Conservation (phyloP, 768 basidiomycete genomes). For the Lactifluus piperatus region DNA sequence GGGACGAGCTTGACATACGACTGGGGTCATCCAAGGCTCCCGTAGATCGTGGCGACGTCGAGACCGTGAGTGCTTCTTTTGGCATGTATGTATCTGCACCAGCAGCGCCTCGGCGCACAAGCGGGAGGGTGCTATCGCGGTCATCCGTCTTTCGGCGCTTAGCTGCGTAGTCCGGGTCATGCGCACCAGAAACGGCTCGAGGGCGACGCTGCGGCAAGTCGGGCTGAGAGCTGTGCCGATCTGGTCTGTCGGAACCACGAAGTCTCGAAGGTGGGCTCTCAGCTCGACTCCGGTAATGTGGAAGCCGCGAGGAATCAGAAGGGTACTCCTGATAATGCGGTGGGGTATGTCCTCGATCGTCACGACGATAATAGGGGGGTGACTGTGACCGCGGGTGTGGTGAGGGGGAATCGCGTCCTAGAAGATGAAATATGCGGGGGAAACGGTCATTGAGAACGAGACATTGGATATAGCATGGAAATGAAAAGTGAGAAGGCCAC, state of each 20-base stretch:
- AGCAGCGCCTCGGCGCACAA: constrained; percentile 7
- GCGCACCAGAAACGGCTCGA: constrained; percentile 5
- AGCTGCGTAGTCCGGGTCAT: constrained; percentile 10
- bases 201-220: constrained; percentile 17
- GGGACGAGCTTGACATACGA: constrained; percentile 19
- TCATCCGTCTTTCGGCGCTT: constrained; percentile 18
- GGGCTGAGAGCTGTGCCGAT: constrained; percentile 6
- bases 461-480: constrained; percentile 14
- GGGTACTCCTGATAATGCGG: constrained; percentile 12
- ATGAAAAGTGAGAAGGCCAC: constrained; percentile 21
- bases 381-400: constrained; percentile 15
- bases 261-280: constrained; percentile 14
- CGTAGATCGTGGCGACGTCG: constrained; percentile 15
- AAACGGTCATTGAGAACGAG: constrained; percentile 20
- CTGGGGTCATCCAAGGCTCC: constrained; percentile 10
- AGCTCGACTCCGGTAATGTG: constrained; percentile 6
- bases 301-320: constrained; percentile 1
- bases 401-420: constrained; percentile 21
- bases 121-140: constrained; percentile 2
- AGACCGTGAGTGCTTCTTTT: constrained; percentile 8
- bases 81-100: constrained; percentile 6
- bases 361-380: constrained; percentile 11
- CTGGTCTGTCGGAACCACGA: not conserved
- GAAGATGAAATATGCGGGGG: constrained; percentile 19
- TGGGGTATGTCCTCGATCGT: constrained; percentile 12